phyloP scores from a whole-genome alignment of 306 rosid species.

The Fragaria ananassa region DNA sequence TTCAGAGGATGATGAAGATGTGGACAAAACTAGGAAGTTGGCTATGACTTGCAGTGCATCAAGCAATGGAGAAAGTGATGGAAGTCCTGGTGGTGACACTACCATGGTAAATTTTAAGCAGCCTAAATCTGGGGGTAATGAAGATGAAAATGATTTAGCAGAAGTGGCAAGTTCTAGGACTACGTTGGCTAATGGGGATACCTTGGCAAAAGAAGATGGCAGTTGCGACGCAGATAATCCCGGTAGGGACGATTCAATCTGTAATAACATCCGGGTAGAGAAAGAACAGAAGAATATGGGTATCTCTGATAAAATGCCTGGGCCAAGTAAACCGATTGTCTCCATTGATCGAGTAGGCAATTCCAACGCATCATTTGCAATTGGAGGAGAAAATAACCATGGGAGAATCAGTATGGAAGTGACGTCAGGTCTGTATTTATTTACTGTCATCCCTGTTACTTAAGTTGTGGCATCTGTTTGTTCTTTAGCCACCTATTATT shows the following conservation, averaged over 20 bases:
- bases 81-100: conserved; percentile 49
- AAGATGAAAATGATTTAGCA: conserved; percentile 43
- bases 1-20: conserved; percentile 57
- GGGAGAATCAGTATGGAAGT: conserved; percentile 51
- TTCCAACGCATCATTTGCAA: conserved; percentile 32
- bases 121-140: conserved; percentile 49
- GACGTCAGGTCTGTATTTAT: conserved; percentile 54
- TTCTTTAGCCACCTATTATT: conserved; percentile 11
- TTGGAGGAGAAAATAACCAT: conserved; percentile 49
- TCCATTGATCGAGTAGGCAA: conserved; percentile 50
- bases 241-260: conserved; percentile 39
- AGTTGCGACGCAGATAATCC: conserved; percentile 38
- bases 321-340: conserved; percentile 38
- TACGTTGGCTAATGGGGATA: conserved; percentile 40
- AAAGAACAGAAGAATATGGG: conserved; percentile 52
- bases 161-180: conserved; percentile 44
- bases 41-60: conserved; percentile 41
- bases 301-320: conserved; percentile 46
- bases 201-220: conserved; percentile 46
- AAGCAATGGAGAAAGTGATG: conserved; percentile 48
- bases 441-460: conserved; percentile 9
- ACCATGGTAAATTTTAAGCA: conserved; percentile 39
- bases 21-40: conserved; percentile 35
- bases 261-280: conserved; percentile 29
- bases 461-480: conserved; percentile 15